Evolutionary conservation across 2,329 filamentous ascomycete species (phyloP).

Genomic region (Phialophora verrucosa): DNA sequence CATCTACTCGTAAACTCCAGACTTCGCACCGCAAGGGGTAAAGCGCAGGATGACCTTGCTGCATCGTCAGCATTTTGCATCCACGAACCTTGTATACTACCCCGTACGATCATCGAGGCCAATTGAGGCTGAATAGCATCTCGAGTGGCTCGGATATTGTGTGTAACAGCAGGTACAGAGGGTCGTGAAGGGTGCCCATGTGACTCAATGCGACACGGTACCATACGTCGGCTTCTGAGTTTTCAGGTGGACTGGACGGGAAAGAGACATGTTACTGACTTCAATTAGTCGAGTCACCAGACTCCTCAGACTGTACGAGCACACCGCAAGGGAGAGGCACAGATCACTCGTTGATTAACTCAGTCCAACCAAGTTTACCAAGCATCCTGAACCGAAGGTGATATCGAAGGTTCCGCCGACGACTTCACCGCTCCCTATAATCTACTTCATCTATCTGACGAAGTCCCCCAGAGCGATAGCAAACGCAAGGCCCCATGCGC

Average conservation of each 20-base stretch:
- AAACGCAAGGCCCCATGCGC: background rate
- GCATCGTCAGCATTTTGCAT: slow-evolving; percentile 2
- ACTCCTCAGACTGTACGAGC: too few species aligned
- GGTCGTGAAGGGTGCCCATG: background rate
- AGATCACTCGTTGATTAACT: background rate
- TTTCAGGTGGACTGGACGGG: background rate
- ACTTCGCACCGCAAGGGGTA: background rate
- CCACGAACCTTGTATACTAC: background rate
- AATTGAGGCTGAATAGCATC: background rate
- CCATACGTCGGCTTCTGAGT: background rate
- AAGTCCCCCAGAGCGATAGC: background rate
- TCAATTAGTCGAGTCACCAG: background rate
- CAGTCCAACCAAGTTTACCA: background rate
- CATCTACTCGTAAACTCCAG: background rate
- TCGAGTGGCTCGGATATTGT: too few species aligned
- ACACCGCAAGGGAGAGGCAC: too few species aligned
- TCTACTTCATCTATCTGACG: background rate
- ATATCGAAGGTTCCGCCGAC: background rate
- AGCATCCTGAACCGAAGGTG: background rate
- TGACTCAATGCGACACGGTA: background rate
- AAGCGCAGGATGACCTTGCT: background rate
- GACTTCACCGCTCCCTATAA: background rate
- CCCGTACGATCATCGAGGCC: background rate
- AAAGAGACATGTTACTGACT: background rate
- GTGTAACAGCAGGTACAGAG: background rate